These are phyloP conservation scores for Suillus tomentosus DNA, from an alignment of 768 basidiomycete genomes.

Conservation along the genomic window DNA sequence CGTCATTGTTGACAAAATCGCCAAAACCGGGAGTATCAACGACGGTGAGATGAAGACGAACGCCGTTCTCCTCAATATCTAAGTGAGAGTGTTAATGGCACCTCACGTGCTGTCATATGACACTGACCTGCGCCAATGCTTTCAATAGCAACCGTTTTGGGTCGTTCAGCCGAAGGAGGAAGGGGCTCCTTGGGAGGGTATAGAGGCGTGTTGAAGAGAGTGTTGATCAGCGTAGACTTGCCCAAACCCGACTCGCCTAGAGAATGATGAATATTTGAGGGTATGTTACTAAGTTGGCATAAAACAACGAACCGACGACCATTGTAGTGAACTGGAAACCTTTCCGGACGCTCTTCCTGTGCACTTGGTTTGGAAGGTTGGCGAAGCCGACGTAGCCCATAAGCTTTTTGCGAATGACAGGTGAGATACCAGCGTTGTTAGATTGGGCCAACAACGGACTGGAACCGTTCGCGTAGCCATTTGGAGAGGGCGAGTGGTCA, in stretches of 20 bases:
- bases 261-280: constrained; percentile 20
- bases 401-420: constrained; percentile 81
- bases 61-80: constrained; percentile 99
- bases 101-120: constrained; percentile 12
- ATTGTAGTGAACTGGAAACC: constrained; percentile 99
- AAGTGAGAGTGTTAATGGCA: constrained; percentile 18
- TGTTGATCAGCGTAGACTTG: constrained; percentile 98
- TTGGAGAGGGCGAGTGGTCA: constrained; percentile 54
- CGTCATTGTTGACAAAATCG: constrained; percentile 99
- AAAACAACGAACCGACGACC: constrained; percentile 87
- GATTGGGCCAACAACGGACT: constrained; percentile 56
- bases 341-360: constrained; percentile 96
- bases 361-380: constrained; percentile 98
- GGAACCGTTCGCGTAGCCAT: constrained; percentile 63
- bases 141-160: constrained; percentile 96
- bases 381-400: constrained; percentile 97
- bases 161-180: constrained; percentile 81
- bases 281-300: constrained; percentile 19
- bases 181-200: constrained; percentile 87
- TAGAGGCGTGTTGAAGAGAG: constrained; percentile 95
- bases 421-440: constrained; percentile 32
- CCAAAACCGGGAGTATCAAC: constrained; percentile 99
- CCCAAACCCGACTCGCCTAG: constrained; percentile 96
- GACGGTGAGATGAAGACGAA: constrained; percentile 94
- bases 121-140: constrained; percentile 93